Base-by-base conservation (phyloP, 2,329 filamentous ascomycete species). In the Fusarium cyanostomum region DNA sequence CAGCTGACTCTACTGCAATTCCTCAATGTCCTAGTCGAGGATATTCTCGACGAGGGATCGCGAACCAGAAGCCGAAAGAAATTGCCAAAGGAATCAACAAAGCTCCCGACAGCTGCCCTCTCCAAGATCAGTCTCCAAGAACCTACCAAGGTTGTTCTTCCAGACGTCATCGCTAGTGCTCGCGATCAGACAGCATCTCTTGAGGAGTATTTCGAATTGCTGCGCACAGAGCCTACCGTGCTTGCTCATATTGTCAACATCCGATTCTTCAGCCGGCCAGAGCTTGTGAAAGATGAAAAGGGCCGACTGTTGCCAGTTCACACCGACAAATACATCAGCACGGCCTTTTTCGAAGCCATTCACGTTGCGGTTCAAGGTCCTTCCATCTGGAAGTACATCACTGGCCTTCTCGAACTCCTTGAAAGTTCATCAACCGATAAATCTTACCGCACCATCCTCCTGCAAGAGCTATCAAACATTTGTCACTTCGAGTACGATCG, bases 401-500 rank as follows among this genome's bases (percentile, higher is more conserved):
- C 34, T 7, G 62, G 67, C 1, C 74, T 82, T 1, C 64, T 84
- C 2, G 59, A 73, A 5, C 59, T 76, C 1, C 71, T 81, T 1
- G 48, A 73, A 6, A 37, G 5, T 5, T 56, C 52, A 0, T 13
- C 31, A 0, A 65, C 71, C 31, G 63, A 72, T 16, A 80, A 78
- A 62, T 54, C 63, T 0, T 73, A 74, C 33, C 71, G 66, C 6
- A 64, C 61, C 1, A 71, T 77, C 1, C 49, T 83, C 8, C 70
- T 81, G 3, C 80, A 84, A 56, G 81, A 84, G 44, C 57, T 83
- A 0, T 74, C 77, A 24, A 82, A 82, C 42, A 51, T 80, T 5
- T 80, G 76, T 18, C 71, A 82, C n/a, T 54, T 81, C 1, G 81
- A 82, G 45, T 83, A 78, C 42, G 46, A 37, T 1, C 77, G 78